phyloP scores from a whole-genome alignment of 2,329 filamentous ascomycete genomes.

The Apiospora phragmitis region DNA sequence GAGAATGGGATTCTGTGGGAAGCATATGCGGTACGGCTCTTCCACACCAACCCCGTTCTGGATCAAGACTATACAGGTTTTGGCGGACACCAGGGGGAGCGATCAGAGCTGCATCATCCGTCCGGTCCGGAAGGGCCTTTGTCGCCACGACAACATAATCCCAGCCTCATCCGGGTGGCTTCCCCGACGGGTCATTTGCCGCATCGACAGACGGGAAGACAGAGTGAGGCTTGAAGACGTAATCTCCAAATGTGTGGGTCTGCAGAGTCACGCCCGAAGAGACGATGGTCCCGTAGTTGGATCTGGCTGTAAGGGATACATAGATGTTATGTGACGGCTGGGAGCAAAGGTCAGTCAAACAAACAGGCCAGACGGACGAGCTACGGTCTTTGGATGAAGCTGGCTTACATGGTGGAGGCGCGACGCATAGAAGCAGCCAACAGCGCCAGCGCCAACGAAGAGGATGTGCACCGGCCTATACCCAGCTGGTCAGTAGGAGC shows the following conservation, averaged over 20 bases:
- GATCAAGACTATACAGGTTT: constrained; percentile 64
- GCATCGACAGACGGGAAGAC: constrained; percentile 63
- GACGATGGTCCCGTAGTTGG: constrained; percentile 68
- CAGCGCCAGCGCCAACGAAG: constrained; percentile 70
- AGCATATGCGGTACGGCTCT: constrained; percentile 62
- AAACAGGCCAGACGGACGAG: not conserved
- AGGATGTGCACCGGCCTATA: constrained; percentile 57
- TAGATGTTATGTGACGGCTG: constrained; percentile 52
- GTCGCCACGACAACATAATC: constrained; percentile 71
- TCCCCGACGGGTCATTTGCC: constrained; percentile 35
- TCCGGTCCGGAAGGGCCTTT: constrained; percentile 66
- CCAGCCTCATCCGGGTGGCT: constrained; percentile 36
- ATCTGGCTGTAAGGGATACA: constrained; percentile 71
- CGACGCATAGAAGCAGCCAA: constrained; percentile 73
- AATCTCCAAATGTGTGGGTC: constrained; percentile 68
- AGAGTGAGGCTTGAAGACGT: constrained; percentile 60
- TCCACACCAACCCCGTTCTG: constrained; percentile 74
- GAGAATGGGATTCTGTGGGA: constrained; percentile 60
- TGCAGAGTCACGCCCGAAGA: constrained; percentile 62
- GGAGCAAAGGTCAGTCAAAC: not conserved
- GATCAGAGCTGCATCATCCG: constrained; percentile 62
- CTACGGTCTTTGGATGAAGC: not conserved
- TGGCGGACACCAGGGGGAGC: constrained; percentile 55
- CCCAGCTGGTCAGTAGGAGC: not conserved
- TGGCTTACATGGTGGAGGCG: constrained; percentile 58